phyloP scores from a whole-genome alignment of 2,329 filamentous ascomycete species.

The Lasiodiplodia hormozganensis region DNA sequence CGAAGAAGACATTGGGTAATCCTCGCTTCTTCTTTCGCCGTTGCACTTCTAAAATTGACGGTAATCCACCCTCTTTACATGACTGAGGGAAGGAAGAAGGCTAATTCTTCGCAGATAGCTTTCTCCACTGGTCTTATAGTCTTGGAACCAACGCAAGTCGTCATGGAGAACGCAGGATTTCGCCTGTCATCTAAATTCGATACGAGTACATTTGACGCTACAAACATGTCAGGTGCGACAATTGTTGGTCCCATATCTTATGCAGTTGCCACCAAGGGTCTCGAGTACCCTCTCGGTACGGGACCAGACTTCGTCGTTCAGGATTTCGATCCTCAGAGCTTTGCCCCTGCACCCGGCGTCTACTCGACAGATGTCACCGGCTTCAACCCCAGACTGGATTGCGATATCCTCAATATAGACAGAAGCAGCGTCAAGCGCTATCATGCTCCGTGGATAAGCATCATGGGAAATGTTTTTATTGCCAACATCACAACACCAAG shows the following conservation, averaged over 20 bases:
- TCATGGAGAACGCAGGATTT: background rate
- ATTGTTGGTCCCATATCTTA: background rate
- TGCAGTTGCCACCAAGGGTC: background rate
- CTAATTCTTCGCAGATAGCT: background rate
- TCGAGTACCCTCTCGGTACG: background rate
- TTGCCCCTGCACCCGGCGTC: background rate
- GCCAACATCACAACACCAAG: background rate
- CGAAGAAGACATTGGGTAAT: slow-evolving; percentile 2
- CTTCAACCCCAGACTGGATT: background rate
- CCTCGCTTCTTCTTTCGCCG: background rate
- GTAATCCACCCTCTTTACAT: background rate
- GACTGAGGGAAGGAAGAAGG: background rate
- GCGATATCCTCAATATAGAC: background rate
- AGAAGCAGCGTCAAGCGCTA: too few species aligned
- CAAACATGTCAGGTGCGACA: background rate
- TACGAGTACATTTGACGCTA: background rate
- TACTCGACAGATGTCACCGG: background rate
- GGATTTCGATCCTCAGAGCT: background rate
- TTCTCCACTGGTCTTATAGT: background rate
- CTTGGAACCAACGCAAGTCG: background rate
- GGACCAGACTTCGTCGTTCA: background rate
- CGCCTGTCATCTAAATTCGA: background rate
- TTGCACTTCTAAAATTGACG: background rate
- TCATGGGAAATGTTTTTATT: background rate
- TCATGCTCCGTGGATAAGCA: background rate